These are phyloP conservation scores for Eucalyptus lansdowneana DNA, from an alignment of 345 rosid genomes.

Conservation along the genomic window DNA sequence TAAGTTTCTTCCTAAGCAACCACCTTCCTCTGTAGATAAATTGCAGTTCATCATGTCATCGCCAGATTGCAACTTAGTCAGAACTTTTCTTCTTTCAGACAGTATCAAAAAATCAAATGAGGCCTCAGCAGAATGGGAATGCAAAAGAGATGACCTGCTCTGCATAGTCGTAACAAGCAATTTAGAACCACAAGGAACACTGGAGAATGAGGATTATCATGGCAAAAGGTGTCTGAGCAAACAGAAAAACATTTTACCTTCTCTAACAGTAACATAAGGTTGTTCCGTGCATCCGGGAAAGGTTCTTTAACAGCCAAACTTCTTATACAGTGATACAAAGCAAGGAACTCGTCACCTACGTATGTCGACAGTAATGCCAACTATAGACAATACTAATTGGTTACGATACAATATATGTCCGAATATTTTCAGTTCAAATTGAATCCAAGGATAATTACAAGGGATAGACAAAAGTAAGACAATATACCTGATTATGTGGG, in stretches of 20 bases:
- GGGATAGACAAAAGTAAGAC: background rate
- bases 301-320: conserved; percentile 94
- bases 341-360: conserved; percentile 82
- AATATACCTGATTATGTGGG: conserved; percentile 80
- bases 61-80: background rate
- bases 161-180: conserved; percentile 33
- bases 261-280: conserved; percentile 67
- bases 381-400: conserved; percentile 16
- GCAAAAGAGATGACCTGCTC: conserved; percentile 51
- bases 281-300: conserved; percentile 81
- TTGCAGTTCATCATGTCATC: conserved; percentile 1
- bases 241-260: conserved; percentile 29
- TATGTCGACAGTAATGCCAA: conserved; percentile 84
- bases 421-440: background rate
- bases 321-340: conserved; percentile 84
- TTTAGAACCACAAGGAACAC: background rate
- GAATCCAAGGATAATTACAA: background rate
- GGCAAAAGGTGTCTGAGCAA: background rate
- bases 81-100: conserved; percentile 19
- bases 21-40: conserved; percentile 10
- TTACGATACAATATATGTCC: background rate
- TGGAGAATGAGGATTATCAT: background rate
- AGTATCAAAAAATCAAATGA: conserved; percentile 51
- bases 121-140: conserved; percentile 21
- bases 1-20: conserved; percentile 10